Evolutionary conservation across 139 green algal species (phyloP), one percentile per base, ranked within the genome.

Genomic region (Coelastrella sp.): DNA sequence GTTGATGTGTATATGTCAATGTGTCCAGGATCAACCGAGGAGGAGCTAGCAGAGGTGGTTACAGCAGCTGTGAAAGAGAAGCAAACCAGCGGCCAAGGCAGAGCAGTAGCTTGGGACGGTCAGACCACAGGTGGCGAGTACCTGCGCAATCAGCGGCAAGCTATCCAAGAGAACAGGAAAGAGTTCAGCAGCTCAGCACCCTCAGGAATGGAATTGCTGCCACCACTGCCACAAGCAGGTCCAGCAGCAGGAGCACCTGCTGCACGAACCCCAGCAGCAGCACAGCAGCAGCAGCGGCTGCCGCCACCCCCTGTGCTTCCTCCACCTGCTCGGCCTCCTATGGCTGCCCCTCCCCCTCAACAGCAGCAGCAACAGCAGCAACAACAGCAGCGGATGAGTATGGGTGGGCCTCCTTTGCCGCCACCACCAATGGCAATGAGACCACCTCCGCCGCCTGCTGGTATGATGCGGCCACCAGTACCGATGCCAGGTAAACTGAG

Each of bases 31-130:
- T 94, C 91, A 15, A 96, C 92, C 2, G 90, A 95, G 85, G 94
- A 97, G 86, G 97, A 98, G 90, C 84, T 99, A 81, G 91, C 86
- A 5, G 87, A 93, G 25, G 86, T 95, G 59, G 89, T 94, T 11
- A 82, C 82, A 17, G 82, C 82, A 34, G 87, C 78, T 32, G 77
- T 98, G 17, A 90, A 95, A 81, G 94, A 98, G 75, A 92, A 90
- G 81, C 90, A 95, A 84, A 95, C 91, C 80, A 91, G 77, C 17
- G 93, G 92, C 25, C 88, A 82, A 3, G 86, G 91, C 41, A 86
- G 92, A 4, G 62, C 89, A 21, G 92, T 94, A 41, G 90, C 84
- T 0, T 95, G 93, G 92, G 92, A 94, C 43, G 93, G 93, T 9
- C 81, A 85, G 32, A 93, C 89, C 25, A 81, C 86, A 63, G 37